Conservation (phyloP, 2,329 filamentous ascomycete species). For the Cryphonectria parasitica region DNA sequence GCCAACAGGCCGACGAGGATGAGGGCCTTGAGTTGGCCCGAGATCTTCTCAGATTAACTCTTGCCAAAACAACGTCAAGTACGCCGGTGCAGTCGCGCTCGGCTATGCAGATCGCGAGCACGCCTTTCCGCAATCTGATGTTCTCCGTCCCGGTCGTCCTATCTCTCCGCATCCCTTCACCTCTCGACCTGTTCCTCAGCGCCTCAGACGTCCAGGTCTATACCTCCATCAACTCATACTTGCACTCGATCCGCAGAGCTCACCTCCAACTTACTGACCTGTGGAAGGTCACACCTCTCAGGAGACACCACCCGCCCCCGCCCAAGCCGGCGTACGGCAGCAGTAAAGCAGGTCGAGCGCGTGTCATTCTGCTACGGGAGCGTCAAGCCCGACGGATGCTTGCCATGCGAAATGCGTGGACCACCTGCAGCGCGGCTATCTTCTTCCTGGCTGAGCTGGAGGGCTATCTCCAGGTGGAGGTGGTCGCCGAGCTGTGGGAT, state of each 20-base stretch:
- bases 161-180: slow-evolving; percentile 72
- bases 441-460: slow-evolving; percentile 90
- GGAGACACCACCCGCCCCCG: slow-evolving; percentile 76
- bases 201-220: slow-evolving; percentile 77
- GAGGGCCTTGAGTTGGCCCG: slow-evolving; percentile 83
- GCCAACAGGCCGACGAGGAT: slow-evolving; percentile 73
- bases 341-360: slow-evolving; percentile 61
- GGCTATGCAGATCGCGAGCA: slow-evolving; percentile 47
- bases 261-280: slow-evolving; percentile 83
- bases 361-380: slow-evolving; percentile 64
- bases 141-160: slow-evolving; percentile 77
- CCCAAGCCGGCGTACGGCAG: slow-evolving; percentile 66
- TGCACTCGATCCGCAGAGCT: slow-evolving; percentile 82
- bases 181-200: slow-evolving; percentile 85
- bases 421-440: slow-evolving; percentile 81
- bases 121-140: slow-evolving; percentile 78
- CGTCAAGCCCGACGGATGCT: slow-evolving; percentile 66
- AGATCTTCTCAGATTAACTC: slow-evolving; percentile 70
- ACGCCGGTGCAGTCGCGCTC: slow-evolving; percentile 43
- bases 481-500: slow-evolving; percentile 80
- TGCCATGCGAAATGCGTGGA: slow-evolving; percentile 84
- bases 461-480: slow-evolving; percentile 86
- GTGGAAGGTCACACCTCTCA: slow-evolving; percentile 82
- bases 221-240: slow-evolving; percentile 82
- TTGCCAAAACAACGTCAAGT: slow-evolving; percentile 53